These are phyloP conservation scores for Tuber umbilicatum DNA, from an alignment of 495 filamentous ascomycete species.

Conservation along the genomic window DNA sequence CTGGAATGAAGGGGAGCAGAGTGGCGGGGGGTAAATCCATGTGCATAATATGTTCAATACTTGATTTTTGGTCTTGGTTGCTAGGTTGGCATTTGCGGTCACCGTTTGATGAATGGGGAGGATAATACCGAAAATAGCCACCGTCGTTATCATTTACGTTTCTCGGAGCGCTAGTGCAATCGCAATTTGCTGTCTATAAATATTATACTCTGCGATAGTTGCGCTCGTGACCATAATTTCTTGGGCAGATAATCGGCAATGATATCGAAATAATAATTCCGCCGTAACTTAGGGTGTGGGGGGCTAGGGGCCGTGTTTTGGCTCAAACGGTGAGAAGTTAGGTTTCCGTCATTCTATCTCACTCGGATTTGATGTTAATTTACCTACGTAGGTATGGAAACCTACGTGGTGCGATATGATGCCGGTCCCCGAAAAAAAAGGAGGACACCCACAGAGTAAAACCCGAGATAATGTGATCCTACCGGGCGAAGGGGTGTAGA, in stretches of 20 bases:
- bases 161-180: not conserved
- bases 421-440: too few relatives aligned
- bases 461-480: too few relatives aligned
- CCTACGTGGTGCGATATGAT: too few relatives aligned
- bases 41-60: not conserved
- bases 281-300: too few relatives aligned
- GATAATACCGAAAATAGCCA: not conserved
- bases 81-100: not conserved
- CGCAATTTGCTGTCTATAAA: not conserved
- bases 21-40: not conserved
- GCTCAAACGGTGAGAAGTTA: too few relatives aligned
- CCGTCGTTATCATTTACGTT: not conserved
- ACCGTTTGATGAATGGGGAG: not conserved
- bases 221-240: not conserved
- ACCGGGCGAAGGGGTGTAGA: too few relatives aligned
- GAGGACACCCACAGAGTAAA: too few relatives aligned
- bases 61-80: not conserved
- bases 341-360: too few relatives aligned
- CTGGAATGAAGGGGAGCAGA: not conserved
- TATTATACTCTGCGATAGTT: not conserved
- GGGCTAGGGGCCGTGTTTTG: too few relatives aligned
- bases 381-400: too few relatives aligned
- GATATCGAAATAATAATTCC: not conserved
- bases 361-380: too few relatives aligned
- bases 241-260: not conserved